A percentile compares a stretch with the other conserved stretches of the same genome.
Evolutionary conservation across 2,329 filamentous ascomycete genomes (phyloP).

Genomic region (Cyanodermella asteris): DNA sequence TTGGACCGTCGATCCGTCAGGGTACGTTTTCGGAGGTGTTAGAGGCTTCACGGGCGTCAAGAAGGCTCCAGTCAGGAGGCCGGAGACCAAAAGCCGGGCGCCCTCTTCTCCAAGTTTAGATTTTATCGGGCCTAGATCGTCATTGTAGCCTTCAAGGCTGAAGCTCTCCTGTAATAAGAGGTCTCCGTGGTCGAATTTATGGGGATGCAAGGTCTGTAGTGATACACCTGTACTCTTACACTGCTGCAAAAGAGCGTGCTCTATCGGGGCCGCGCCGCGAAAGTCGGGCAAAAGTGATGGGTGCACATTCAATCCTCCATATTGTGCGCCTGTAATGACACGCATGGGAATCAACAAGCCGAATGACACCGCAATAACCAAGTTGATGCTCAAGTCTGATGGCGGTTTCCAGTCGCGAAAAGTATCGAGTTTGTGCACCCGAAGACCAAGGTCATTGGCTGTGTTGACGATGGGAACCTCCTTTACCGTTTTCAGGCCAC

Average conservation of each 20-base stretch:
- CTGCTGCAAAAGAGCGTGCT: conserved; percentile 53
- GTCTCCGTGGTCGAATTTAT: conserved; percentile 54
- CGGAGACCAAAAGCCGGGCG: conserved; percentile 46
- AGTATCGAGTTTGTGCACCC: conserved; percentile 53
- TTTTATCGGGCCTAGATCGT: too few relatives aligned
- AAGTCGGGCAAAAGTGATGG: conserved; percentile 77
- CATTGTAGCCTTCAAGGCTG: too few relatives aligned
- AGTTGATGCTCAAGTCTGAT: conserved; percentile 33
- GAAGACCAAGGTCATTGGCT: conserved; percentile 41
- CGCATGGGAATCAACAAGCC: conserved; percentile 68
- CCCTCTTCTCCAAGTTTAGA: too few relatives aligned
- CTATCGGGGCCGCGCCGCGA: conserved; percentile 66
- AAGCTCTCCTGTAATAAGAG: too few relatives aligned
- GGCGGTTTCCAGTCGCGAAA: conserved; percentile 53
- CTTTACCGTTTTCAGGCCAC: conserved; percentile 46
- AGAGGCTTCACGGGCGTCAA: conserved; percentile 33
- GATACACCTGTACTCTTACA: conserved; percentile 48
- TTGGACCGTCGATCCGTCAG: conserved; percentile 9
- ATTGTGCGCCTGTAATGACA: conserved; percentile 46
- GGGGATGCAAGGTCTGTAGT: conserved; percentile 64
- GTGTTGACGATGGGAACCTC: conserved; percentile 52
- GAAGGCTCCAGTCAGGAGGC: conserved; percentile 41
- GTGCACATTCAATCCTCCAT: conserved; percentile 83
- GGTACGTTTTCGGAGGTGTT: conserved; percentile 10
- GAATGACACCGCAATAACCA: conserved; percentile 86